Conservation (phyloP, 78 protist species). For the Emiliania huxleyi region DNA sequence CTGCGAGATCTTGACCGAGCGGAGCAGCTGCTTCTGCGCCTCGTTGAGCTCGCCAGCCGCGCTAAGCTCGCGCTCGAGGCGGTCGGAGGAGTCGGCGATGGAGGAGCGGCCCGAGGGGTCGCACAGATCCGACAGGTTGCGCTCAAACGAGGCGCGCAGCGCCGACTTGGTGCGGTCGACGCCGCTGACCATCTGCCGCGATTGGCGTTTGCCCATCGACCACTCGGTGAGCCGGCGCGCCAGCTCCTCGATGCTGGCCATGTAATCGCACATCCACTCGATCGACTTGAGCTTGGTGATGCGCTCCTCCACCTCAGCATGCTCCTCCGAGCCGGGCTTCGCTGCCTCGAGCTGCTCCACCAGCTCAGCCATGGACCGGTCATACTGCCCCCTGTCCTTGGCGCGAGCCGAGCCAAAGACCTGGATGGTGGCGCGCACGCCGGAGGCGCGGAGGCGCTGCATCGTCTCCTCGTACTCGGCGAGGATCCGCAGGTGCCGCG, state of each 20-base stretch:
- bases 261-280: constrained; percentile 39
- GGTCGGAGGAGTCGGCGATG: not conserved
- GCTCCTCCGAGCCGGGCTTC: not conserved
- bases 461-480: constrained; percentile 53
- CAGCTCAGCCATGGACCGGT: not conserved
- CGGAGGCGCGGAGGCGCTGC: constrained; percentile 1
- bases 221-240: constrained; percentile 23
- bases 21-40: not conserved
- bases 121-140: too few species aligned
- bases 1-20: too few species aligned
- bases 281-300: not conserved
- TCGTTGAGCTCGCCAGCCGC: not conserved
- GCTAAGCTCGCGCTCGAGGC: too few species aligned
- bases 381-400: not conserved
- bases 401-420: constrained; percentile 58
- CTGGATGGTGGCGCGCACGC: constrained; percentile 24
- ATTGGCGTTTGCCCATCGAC: not conserved
- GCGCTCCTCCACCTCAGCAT: not conserved
- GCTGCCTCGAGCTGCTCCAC: not conserved
- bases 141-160: too few species aligned
- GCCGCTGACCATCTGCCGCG: too few species aligned
- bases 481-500: constrained; percentile 56
- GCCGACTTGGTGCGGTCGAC: too few species aligned
- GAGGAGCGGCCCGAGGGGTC: too few species aligned
- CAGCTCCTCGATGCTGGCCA: constrained; percentile 12